These are phyloP conservation scores for Henningerozyma blattae DNA, from an alignment of 805 yeast species.

Conservation along the genomic window DNA sequence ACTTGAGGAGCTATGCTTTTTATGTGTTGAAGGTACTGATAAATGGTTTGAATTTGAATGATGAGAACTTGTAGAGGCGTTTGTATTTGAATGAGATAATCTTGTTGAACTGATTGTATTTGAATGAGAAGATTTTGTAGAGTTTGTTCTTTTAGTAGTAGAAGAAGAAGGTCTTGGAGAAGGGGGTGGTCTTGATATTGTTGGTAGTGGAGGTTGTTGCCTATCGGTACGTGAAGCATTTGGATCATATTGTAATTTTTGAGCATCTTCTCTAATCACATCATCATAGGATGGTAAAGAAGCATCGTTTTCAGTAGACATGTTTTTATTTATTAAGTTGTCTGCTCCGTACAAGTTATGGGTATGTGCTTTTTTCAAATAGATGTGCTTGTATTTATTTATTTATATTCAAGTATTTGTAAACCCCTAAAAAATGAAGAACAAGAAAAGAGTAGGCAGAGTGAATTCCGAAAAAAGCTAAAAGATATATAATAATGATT, in stretches of 20 bases:
- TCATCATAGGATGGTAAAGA: slow-evolving; percentile 37
- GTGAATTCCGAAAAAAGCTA: no score
- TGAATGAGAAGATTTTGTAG: background rate
- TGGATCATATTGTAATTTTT: slow-evolving; percentile 1
- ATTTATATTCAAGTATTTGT: no score
- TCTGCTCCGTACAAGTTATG: no score
- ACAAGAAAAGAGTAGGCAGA: no score
- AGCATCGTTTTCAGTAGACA: slow-evolving; percentile 3
- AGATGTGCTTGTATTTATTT: no score
- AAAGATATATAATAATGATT: no score
- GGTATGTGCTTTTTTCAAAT: no score
- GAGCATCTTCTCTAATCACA: slow-evolving; percentile 19
- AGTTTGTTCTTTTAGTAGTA: background rate
- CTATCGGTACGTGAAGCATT: background rate
- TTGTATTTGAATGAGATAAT: background rate
- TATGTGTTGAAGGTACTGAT: background rate
- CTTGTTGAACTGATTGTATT: background rate
- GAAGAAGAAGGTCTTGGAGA: background rate
- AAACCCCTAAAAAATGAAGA: no score
- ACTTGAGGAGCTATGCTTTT: background rate
- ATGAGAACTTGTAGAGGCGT: background rate
- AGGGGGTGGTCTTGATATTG: background rate
- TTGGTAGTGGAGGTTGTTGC: no score
- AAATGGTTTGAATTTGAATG: background rate
- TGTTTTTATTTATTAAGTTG: no score